phyloP scores from a whole-genome alignment of 1,284 basidiomycete species.

The Puccinia triticina region DNA sequence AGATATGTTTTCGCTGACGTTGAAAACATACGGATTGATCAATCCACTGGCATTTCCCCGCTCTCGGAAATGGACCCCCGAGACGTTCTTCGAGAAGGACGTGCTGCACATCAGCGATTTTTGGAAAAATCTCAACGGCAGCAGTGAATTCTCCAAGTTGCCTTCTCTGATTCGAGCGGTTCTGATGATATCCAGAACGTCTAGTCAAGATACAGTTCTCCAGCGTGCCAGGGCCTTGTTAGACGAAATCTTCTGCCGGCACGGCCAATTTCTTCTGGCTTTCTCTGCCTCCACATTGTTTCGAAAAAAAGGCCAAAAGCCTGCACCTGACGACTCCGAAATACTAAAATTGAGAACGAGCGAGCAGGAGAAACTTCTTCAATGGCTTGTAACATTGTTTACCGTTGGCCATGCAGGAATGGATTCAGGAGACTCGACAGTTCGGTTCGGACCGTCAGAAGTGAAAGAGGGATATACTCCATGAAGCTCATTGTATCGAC shows the following conservation, averaged over 20 bases:
- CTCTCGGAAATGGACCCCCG: too few relatives aligned
- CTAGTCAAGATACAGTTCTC: background rate
- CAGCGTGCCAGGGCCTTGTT: background rate
- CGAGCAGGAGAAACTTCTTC: background rate
- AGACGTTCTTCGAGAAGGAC: too few relatives aligned
- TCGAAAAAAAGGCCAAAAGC: too few relatives aligned
- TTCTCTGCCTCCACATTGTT: background rate
- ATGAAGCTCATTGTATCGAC: too few relatives aligned
- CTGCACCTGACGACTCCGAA: too few relatives aligned
- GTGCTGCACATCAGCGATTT: too few relatives aligned
- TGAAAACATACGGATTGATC: too few relatives aligned
- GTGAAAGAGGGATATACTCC: background rate
- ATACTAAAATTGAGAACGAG: background rate
- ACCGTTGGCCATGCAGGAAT: background rate
- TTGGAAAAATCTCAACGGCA: too few relatives aligned
- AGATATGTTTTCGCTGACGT: too few relatives aligned
- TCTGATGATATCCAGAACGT: background rate
- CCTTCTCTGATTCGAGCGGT: background rate
- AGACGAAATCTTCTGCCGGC: background rate
- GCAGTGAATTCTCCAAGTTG: too few relatives aligned
- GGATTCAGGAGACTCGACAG: background rate
- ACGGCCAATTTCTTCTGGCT: background rate
- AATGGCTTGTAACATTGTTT: background rate
- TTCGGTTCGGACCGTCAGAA: background rate
- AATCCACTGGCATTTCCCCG: too few relatives aligned